Conservation (phyloP, 306 rosid species). For the Ormosia semicastrata region DNA sequence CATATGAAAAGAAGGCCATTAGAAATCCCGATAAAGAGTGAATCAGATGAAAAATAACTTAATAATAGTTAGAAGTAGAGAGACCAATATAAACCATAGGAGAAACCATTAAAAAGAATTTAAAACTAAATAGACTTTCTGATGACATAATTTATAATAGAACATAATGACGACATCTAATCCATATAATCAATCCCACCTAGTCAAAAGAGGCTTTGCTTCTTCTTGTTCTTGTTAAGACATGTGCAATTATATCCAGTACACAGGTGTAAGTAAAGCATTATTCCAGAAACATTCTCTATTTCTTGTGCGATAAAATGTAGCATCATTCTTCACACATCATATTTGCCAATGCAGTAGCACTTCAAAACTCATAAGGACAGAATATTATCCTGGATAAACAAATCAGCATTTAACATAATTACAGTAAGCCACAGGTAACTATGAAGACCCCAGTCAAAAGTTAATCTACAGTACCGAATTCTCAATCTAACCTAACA, state of each 20-base stretch:
- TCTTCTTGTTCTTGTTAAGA: no score
- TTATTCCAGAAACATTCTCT: neutral
- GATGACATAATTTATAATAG: no score
- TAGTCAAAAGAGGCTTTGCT: no score
- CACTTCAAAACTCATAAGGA: neutral
- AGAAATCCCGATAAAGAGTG: no score
- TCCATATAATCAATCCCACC: no score
- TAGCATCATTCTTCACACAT: neutral
- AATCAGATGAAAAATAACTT: no score
- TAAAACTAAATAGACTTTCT: no score
- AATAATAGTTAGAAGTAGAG: no score
- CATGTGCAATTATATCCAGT: neutral
- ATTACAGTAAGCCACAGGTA: conserved; percentile 31
- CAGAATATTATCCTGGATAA: neutral
- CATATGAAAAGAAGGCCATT: no score
- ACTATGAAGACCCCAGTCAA: neutral
- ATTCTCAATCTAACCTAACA: conserved; percentile 41
- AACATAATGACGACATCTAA: no score
- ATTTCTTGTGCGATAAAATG: neutral
- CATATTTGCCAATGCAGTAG: neutral
- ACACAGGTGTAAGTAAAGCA: neutral
- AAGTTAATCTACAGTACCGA: conserved; percentile 23
- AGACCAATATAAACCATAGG: no score
- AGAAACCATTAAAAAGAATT: no score
- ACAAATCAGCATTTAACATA: conserved; percentile 19